These are phyloP conservation scores for Cucurbita pepo DNA, from an alignment of 306 rosid genomes.

Conservation along the genomic window DNA sequence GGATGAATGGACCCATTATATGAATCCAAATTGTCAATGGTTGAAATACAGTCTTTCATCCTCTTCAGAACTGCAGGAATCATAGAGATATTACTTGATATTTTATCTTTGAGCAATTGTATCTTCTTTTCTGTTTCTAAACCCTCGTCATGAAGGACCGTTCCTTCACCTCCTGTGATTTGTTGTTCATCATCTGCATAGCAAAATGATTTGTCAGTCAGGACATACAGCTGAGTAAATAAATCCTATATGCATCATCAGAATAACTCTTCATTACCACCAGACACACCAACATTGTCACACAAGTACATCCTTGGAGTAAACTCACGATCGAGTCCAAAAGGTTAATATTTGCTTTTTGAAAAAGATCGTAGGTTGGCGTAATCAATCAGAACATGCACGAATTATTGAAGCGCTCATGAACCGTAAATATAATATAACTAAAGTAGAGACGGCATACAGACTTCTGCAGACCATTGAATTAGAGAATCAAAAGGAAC, in stretches of 20 bases:
- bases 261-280: background rate
- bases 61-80: constrained; percentile 56
- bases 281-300: background rate
- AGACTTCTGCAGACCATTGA: background rate
- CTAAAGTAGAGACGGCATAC: background rate
- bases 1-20: constrained; percentile 36
- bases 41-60: constrained; percentile 56
- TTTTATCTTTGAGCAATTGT: constrained; percentile 46
- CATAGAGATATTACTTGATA: constrained; percentile 37
- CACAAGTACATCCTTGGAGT: too few relatives aligned
- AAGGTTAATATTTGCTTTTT: too few relatives aligned
- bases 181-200: constrained; percentile 23
- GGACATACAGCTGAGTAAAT: background rate
- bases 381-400: background rate
- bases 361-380: too few relatives aligned
- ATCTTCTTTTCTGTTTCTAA: constrained; percentile 39
- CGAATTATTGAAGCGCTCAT: background rate
- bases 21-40: constrained; percentile 52
- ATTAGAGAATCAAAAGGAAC: background rate
- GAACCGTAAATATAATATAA: background rate
- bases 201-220: background rate
- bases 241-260: background rate
- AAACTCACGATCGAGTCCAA: too few relatives aligned
- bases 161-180: constrained; percentile 15
- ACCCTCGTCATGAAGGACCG: constrained; percentile 13